Percentiles rank a stretch among this genome's conserved stretches.
Conservation (phyloP, 768 basidiomycete species). For the Hygrocybe punicea region DNA sequence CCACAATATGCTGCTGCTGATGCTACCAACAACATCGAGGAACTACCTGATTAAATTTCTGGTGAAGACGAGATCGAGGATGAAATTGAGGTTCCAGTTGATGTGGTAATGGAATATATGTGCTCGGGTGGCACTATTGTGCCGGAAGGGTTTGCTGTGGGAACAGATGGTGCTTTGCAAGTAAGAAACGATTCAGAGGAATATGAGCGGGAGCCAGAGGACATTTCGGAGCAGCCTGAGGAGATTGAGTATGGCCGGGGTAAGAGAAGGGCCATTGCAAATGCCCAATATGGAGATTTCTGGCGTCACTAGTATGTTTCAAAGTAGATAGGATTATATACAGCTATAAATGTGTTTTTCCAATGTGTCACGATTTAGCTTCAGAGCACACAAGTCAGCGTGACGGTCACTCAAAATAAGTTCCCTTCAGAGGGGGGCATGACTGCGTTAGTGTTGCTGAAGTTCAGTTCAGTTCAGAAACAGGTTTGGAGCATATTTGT, state of each 20-base stretch:
- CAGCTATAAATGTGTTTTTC: neutral
- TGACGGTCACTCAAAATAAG: neutral
- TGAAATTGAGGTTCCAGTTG: constrained; percentile 9
- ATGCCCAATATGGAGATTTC: neutral
- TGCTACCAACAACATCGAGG: neutral
- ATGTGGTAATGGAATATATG: neutral
- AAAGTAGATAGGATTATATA: neutral
- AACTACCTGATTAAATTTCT: neutral
- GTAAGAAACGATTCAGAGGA: neutral
- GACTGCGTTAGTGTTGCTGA: too few relatives aligned
- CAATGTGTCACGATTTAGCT: neutral
- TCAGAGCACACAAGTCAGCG: neutral
- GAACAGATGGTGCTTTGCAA: neutral
- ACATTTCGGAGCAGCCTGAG: neutral
- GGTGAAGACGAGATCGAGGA: constrained; percentile 1
- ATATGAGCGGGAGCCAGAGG: neutral
- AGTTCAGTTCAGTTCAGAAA: too few relatives aligned
- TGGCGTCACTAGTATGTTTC: neutral
- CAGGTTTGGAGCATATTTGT: too few relatives aligned
- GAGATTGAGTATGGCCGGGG: neutral
- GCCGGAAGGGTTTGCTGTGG: neutral
- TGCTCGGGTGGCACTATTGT: neutral
- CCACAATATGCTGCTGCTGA: neutral
- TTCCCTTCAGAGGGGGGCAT: neutral
- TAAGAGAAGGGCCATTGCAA: neutral